A percentile compares a stretch with the other conserved stretches of the same genome.
These are phyloP conservation scores for Chaetothyriales sp. DNA, from an alignment of 2,329 filamentous ascomycete genomes.

Conservation along the genomic window DNA sequence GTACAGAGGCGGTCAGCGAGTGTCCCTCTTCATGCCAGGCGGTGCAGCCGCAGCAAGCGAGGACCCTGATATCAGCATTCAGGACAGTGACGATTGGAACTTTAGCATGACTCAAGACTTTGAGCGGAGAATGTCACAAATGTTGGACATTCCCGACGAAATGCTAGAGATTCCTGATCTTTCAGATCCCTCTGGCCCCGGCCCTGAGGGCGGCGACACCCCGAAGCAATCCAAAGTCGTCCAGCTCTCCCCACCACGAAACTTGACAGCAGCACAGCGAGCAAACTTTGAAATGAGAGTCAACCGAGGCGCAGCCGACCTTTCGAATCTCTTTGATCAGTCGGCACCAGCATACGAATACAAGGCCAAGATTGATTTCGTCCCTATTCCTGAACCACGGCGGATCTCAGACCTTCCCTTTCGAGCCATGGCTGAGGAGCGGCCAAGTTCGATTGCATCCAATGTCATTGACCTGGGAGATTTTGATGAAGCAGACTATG, in stretches of 20 bases:
- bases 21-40: conserved; percentile 46
- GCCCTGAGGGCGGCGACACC: conserved; percentile 27
- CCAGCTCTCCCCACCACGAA: conserved; percentile 17
- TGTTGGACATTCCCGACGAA: conserved; percentile 22
- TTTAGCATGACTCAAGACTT: conserved; percentile 52
- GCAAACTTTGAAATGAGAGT: conserved; percentile 45
- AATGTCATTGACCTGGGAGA: conserved; percentile 41
- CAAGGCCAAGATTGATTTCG: conserved; percentile 38
- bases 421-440: conserved; percentile 21
- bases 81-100: conserved; percentile 45
- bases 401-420: conserved; percentile 42
- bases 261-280: conserved; percentile 32
- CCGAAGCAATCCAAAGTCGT: conserved; percentile 17
- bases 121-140: conserved; percentile 37
- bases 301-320: conserved; percentile 41
- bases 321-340: conserved; percentile 46
- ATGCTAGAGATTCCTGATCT: conserved; percentile 22
- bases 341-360: conserved; percentile 45
- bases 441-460: conserved; percentile 33
- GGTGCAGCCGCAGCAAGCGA: conserved; percentile 41
- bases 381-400: conserved; percentile 32
- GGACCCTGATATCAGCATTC: conserved; percentile 28
- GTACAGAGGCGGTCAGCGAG: conserved; percentile 34
- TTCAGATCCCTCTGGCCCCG: conserved; percentile 28
- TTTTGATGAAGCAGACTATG: conserved; percentile 38